These are phyloP conservation scores for Epichloe gansuensis DNA, from an alignment of 2,329 filamentous ascomycete genomes.

Conservation along the genomic window DNA sequence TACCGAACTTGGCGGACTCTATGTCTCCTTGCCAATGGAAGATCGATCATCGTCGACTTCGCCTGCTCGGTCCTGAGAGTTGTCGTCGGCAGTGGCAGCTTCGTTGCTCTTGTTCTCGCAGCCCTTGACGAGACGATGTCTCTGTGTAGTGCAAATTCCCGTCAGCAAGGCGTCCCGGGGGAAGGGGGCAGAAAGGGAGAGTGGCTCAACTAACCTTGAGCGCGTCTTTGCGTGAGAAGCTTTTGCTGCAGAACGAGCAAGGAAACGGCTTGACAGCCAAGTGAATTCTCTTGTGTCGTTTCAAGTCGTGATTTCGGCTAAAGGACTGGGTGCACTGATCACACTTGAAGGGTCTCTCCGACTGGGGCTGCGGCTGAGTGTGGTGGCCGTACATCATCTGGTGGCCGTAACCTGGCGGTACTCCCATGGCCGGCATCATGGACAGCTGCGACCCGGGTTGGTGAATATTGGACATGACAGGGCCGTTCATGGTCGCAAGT, in stretches of 20 bases:
- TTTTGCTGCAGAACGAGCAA: slow-evolving; percentile 85
- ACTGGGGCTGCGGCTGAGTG: slow-evolving; percentile 36
- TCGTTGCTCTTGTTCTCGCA: slow-evolving; percentile 32
- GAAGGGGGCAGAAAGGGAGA: neutral
- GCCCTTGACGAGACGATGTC: slow-evolving; percentile 53
- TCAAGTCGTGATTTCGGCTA: slow-evolving; percentile 91
- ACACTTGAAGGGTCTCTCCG: slow-evolving; percentile 88
- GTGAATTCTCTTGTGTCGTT: slow-evolving; percentile 92
- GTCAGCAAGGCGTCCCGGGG: neutral
- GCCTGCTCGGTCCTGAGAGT: slow-evolving; percentile 3
- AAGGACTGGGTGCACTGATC: slow-evolving; percentile 88
- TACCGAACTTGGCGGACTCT: neutral
- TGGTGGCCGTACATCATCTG: slow-evolving; percentile 49
- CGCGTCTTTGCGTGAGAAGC: slow-evolving; percentile 92
- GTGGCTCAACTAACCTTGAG: slow-evolving; percentile 59
- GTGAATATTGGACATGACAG: slow-evolving; percentile 68
- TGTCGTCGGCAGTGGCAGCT: slow-evolving; percentile 12
- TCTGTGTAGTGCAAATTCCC: slow-evolving; percentile 23
- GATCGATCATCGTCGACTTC: slow-evolving; percentile 7
- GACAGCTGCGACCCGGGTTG: slow-evolving; percentile 62
- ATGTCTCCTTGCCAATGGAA: slow-evolving; percentile 3
- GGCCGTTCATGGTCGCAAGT: slow-evolving; percentile 49
- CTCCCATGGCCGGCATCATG: slow-evolving; percentile 50
- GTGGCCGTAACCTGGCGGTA: slow-evolving; percentile 41
- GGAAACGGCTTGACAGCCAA: slow-evolving; percentile 92